phyloP scores from a whole-genome alignment of 2,329 filamentous ascomycete genomes.

The Basipetospora chlamydospora region DNA sequence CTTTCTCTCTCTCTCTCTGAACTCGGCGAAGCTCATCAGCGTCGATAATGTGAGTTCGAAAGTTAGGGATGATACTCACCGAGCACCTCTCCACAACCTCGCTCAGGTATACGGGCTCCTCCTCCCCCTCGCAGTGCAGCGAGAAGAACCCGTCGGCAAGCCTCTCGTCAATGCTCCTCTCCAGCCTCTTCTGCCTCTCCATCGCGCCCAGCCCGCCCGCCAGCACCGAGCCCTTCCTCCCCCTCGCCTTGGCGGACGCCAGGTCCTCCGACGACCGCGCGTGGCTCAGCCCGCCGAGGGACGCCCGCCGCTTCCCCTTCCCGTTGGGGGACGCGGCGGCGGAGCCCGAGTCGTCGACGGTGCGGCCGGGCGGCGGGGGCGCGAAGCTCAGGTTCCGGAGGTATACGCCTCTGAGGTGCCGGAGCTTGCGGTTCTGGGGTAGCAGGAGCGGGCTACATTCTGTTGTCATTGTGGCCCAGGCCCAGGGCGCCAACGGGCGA shows the following conservation, averaged over 20 bases:
- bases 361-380: constrained; percentile 43
- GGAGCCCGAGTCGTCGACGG: constrained; percentile 61
- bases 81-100: constrained; percentile 68
- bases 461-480: too few relatives aligned
- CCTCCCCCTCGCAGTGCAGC: constrained; percentile 51
- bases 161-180: constrained; percentile 57
- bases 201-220: constrained; percentile 9
- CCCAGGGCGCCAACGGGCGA: too few relatives aligned
- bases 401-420: constrained; percentile 76
- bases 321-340: constrained; percentile 20
- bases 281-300: constrained; percentile 31
- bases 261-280: constrained; percentile 40
- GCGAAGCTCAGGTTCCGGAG: constrained; percentile 70
- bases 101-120: constrained; percentile 77
- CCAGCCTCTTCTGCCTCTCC: constrained; percentile 54
- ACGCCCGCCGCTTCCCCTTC: constrained; percentile 16
- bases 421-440: constrained; percentile 70
- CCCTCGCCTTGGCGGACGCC: constrained; percentile 16
- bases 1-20: too few relatives aligned
- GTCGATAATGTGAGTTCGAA: too few relatives aligned
- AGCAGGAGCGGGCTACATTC: constrained; percentile 34
- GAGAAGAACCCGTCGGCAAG: constrained; percentile 84
- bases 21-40: too few relatives aligned
- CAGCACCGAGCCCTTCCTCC: constrained; percentile 6
- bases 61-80: constrained; percentile 18